Evolutionary conservation across 164 flowering plant species (phyloP).

Genomic region (Tetrastigma voinierianum): DNA sequence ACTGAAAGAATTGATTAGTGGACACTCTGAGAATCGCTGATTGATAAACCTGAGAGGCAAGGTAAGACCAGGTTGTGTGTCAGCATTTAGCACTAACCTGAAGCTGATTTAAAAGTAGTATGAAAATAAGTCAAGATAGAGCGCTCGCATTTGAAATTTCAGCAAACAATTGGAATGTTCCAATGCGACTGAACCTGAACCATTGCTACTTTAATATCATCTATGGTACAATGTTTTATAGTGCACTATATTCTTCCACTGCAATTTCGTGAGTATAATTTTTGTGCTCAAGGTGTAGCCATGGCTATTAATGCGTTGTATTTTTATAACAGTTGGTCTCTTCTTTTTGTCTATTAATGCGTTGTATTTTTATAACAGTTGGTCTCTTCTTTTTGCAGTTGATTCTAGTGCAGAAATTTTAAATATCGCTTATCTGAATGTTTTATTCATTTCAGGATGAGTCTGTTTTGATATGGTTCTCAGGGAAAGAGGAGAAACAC

Average conservation of each 20-base stretch:
- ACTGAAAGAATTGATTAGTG: too few species aligned
- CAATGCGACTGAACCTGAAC: neutral
- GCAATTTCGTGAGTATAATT: neutral
- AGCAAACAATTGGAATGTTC: neutral
- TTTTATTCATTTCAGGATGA: slow-evolving; percentile 71
- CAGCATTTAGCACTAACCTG: neutral
- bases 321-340: too few species aligned
- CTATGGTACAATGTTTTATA: neutral
- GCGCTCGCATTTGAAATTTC: neutral
- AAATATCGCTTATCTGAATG: neutral
- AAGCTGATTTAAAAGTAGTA: neutral
- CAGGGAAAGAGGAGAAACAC: slow-evolving; percentile 93
- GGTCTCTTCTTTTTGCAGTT: neutral
- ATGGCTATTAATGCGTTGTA: neutral
- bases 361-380: neutral
- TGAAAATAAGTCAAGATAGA: neutral
- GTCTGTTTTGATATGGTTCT: slow-evolving; percentile 86
- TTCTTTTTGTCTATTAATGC: too few species aligned
- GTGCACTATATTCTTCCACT: neutral
- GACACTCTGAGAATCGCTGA: too few species aligned
- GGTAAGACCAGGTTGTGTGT: neutral
- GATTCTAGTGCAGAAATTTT: too few species aligned
- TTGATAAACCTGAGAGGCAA: too few species aligned
- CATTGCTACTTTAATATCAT: neutral
- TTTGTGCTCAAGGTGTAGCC: neutral